Base-by-base conservation (phyloP, 2,329 filamentous ascomycete genomes). In the Akanthomyces lecanii region DNA sequence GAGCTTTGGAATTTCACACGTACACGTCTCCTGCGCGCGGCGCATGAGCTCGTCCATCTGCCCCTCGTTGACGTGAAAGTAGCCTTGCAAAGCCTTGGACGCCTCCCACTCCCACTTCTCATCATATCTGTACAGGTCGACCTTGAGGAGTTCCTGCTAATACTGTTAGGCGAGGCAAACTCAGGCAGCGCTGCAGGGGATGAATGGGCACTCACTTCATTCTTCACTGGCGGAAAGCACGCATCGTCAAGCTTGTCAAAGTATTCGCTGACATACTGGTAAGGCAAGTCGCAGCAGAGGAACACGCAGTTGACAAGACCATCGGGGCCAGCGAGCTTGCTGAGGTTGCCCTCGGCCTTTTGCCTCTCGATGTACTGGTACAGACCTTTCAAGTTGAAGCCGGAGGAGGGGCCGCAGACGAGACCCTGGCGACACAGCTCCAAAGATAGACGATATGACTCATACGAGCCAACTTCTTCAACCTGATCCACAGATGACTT, bases 281-380 rank as follows among this genome's bases (percentile, higher is more conserved):
- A 87, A 0, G 85, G 85, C 30, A 88, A 66, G 63, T 88, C 85
- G 63, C 85, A 87, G 72, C 85, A 88, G 3, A 87, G 70, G 69
- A 88, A 88, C 0, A 85, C 83, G 52, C 81, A 84, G 64, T 81
- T 76, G 2, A 82, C 74, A 56, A 77, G 72, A 1, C 81, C 81
- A 38, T 79, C 75, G 0, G 73, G 69, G 0, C 77, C 79, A 0
- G 77, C 74, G 1, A 85, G 70, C 11, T 79, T 73, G 0, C 70
- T 42, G 14, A 86, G 71, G 0, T 73, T 79, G 0, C 78, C 79
- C 0, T 74, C 75, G 0, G 70, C 67, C 66, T 84, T 85, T 18
- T 75, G 74, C 64, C 79, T 81, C 58, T 79, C 75, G 1, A 86
- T 68, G 66, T 81, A 79, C 48, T 83, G 76, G 65, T 78, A 78